A percentile compares a stretch with the other conserved stretches of the same genome.
Evolutionary conservation across 805 yeast genomes (phyloP).

Genomic region (Pichia thaimueangensis): DNA sequence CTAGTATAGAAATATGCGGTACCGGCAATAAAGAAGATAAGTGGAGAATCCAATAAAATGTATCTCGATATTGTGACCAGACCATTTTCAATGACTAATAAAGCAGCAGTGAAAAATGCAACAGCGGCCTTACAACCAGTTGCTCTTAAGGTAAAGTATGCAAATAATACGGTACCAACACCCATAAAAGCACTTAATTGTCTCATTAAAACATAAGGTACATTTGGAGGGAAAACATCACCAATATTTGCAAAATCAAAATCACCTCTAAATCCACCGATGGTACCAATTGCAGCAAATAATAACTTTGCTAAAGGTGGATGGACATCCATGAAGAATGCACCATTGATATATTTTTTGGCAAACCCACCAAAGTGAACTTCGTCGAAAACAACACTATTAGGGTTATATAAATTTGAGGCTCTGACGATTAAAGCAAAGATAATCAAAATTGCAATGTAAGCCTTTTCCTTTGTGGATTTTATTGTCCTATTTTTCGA

Average conservation of each 20-base stretch:
- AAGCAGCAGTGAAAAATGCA: slow-evolving; percentile 48
- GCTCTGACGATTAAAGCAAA: slow-evolving; percentile 57
- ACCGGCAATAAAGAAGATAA: slow-evolving; percentile 70
- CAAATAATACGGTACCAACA: slow-evolving; percentile 55
- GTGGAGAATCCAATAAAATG: slow-evolving; percentile 69
- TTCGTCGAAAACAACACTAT: slow-evolving; percentile 92
- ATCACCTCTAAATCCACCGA: slow-evolving; percentile 68
- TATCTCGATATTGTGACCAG: slow-evolving; percentile 66
- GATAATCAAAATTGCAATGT: slow-evolving; percentile 34
- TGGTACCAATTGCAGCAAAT: slow-evolving; percentile 60
- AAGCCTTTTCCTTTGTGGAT: slow-evolving; percentile 33
- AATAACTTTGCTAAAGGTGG: slow-evolving; percentile 83
- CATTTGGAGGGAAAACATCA: slow-evolving; percentile 47
- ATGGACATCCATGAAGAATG: slow-evolving; percentile 79
- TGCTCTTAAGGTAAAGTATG: slow-evolving; percentile 62
- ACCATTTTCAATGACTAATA: slow-evolving; percentile 62
- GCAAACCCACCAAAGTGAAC: slow-evolving; percentile 99
- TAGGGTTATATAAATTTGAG: slow-evolving; percentile 55
- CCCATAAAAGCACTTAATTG: slow-evolving; percentile 63
- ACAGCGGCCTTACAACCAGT: slow-evolving; percentile 66
- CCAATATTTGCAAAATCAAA: slow-evolving; percentile 66
- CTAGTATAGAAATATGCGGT: slow-evolving; percentile 59
- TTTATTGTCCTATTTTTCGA: slow-evolving; percentile 36
- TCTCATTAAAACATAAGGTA: slow-evolving; percentile 68
- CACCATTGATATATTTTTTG: slow-evolving; percentile 68